Percentiles rank a stretch among this genome's conserved stretches.
These are phyloP conservation scores for Arachis hypogaea DNA, from an alignment of 306 rosid species.

Conservation along the genomic window DNA sequence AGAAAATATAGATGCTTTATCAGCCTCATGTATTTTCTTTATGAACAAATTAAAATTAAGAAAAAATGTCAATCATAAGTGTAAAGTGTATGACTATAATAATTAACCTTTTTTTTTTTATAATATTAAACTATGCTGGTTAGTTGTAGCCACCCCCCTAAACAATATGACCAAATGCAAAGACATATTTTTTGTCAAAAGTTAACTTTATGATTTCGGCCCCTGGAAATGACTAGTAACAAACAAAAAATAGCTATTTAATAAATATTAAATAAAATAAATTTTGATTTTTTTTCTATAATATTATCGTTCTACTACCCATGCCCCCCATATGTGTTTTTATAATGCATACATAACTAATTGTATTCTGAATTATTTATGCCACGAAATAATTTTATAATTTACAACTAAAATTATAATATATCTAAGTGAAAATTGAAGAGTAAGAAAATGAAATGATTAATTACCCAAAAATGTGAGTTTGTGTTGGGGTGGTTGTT, in stretches of 20 bases:
- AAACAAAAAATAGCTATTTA: too few species aligned
- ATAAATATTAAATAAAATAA: too few species aligned
- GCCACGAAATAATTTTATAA: background rate
- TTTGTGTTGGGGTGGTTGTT: slow-evolving; percentile 36
- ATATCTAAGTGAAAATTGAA: background rate
- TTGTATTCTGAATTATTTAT: background rate
- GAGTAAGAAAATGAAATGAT: background rate
- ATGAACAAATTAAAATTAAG: background rate
- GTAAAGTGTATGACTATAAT: background rate
- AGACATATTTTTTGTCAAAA: slow-evolving; percentile 33
- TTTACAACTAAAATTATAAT: background rate
- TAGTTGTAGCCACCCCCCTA: background rate
- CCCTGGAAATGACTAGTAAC: too few species aligned
- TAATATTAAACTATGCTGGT: slow-evolving; percentile 11
- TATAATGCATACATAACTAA: slow-evolving; percentile 25
- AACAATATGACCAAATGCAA: background rate
- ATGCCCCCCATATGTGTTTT: background rate
- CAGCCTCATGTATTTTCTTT: background rate
- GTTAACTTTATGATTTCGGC: background rate
- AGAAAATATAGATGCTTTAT: slow-evolving; percentile 8
- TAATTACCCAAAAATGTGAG: slow-evolving; percentile 65
- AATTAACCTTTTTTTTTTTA: too few species aligned
- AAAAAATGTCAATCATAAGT: slow-evolving; percentile 5
- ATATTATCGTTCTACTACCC: too few species aligned
- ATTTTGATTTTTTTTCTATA: too few species aligned